These are phyloP conservation scores for Dactylellina haptotyla DNA, from an alignment of 2,329 filamentous ascomycete genomes.

Conservation along the genomic window DNA sequence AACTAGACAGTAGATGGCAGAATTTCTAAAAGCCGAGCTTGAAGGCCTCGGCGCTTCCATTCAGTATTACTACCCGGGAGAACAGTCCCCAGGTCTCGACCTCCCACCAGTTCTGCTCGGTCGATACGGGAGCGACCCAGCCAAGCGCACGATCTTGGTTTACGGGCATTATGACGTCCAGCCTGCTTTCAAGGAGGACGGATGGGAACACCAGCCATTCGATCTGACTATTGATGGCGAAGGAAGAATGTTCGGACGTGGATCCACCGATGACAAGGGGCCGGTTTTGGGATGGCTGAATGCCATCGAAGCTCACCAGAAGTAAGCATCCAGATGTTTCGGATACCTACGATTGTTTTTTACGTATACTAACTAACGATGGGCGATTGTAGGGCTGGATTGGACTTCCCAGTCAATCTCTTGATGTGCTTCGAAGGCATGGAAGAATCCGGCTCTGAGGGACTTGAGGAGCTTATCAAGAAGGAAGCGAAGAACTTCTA, in stretches of 20 bases:
- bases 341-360: neutral
- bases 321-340: conserved; percentile 61
- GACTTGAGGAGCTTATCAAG: conserved; percentile 92
- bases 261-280: conserved; percentile 96
- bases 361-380: neutral
- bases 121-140: conserved; percentile 89
- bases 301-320: conserved; percentile 96
- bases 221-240: conserved; percentile 86
- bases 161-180: conserved; percentile 99
- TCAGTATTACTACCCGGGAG: conserved; percentile 85
- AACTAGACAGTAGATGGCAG: conserved; percentile 75
- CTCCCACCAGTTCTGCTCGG: conserved; percentile 92
- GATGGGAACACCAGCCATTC: conserved; percentile 96
- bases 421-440: conserved; percentile 99
- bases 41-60: conserved; percentile 84
- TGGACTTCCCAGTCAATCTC: conserved; percentile 96
- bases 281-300: conserved; percentile 98
- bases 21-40: conserved; percentile 87
- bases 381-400: conserved; percentile 68
- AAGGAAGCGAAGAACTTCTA: conserved; percentile 93
- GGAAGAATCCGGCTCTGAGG: conserved; percentile 98
- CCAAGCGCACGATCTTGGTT: conserved; percentile 92
- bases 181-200: conserved; percentile 89
- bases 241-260: conserved; percentile 94
- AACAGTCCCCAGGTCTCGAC: conserved; percentile 90